Evolutionary conservation across 2,329 filamentous ascomycete species (phyloP), one percentile per base, ranked within the genome.

Genomic region (Purpureocillium takamizusanense): DNA sequence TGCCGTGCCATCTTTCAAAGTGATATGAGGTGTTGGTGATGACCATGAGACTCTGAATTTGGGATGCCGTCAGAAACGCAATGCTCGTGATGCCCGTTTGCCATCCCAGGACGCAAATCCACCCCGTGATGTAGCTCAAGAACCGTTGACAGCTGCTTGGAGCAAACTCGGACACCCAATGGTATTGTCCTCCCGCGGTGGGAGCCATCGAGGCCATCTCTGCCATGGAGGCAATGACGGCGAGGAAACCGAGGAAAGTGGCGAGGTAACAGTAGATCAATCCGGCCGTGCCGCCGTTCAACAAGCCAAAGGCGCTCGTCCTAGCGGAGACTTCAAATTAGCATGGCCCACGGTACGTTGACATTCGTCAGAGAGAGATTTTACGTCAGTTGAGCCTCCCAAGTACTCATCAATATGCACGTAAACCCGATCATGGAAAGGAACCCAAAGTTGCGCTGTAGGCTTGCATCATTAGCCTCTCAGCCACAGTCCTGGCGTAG

Each of bases 181-280:
- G 70, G 43, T 76, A 77, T 46, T 78, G 73, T 2, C 74, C 74
- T 16, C 74, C 73, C 7, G 66, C 65, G 0, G 71, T 78, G 0
- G 74, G 74, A 3, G 72, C 71, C 61, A 72, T 72, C 5, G 65
- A 69, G 1, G 64, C 66, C 59, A 72, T 67, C 44, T 72, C 69
- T 5, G 66, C 65, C 59, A 72, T 63, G 2, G 63, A 66, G 1
- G 57, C 51, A 40, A 60, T 61, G 27, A 64, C 59, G 5, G 57
- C 38, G 4, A 62, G 45, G 30, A 66, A 61, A 1, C 65, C 64
- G 6, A 59, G 46, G 50, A 61, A 62, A 23, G 54, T 58, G 9
- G 60, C 42, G 7, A 69, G 48, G 44, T 57, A 69, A 39, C 62
- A 59, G 56, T 62, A 72, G 30, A 72, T 65, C 10, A 69, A 49